A percentile compares a stretch with the other conserved stretches of the same genome.
phyloP scores from a whole-genome alignment of 805 yeast genomes.

The Alloascoidea africana region DNA sequence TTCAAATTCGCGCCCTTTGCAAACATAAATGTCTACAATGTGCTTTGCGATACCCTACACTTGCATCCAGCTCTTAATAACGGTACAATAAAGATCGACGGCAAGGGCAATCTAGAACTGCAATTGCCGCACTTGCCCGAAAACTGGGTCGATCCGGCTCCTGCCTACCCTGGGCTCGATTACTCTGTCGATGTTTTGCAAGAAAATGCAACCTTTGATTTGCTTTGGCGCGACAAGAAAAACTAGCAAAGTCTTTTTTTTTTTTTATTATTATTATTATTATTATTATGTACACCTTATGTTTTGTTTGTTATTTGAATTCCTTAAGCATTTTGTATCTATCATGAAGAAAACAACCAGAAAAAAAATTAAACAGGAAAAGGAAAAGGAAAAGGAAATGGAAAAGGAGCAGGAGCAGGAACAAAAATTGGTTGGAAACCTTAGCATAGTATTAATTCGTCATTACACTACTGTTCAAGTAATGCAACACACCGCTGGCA shows the following conservation, averaged over 20 bases:
- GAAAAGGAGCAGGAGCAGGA: constrained; percentile 12
- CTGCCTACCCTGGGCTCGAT: constrained; percentile 33
- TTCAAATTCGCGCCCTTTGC: constrained; percentile 42
- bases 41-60: constrained; percentile 51
- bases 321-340: too few relatives aligned
- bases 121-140: constrained; percentile 15
- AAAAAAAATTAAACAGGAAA: constrained; percentile 12
- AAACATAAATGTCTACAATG: constrained; percentile 60
- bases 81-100: constrained; percentile 26
- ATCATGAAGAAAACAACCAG: too few relatives aligned
- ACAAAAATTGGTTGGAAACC: too few relatives aligned
- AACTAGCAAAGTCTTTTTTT: too few relatives aligned
- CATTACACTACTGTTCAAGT: constrained; percentile 5
- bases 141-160: constrained; percentile 29
- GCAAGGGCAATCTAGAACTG: constrained; percentile 11
- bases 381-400: constrained; percentile 8
- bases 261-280: too few relatives aligned
- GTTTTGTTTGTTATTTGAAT: too few relatives aligned
- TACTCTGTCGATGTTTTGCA: constrained; percentile 27
- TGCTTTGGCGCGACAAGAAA: too few relatives aligned
- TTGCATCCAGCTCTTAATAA: constrained; percentile 42
- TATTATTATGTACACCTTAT: too few relatives aligned
- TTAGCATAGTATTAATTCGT: too few relatives aligned
- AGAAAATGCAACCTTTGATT: constrained; percentile 38
- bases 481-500: constrained; percentile 25